Percentiles rank a stretch among this genome's conserved stretches.
Conservation (phyloP, 805 yeast species). For the Sugiyamaella mastotermitis region DNA sequence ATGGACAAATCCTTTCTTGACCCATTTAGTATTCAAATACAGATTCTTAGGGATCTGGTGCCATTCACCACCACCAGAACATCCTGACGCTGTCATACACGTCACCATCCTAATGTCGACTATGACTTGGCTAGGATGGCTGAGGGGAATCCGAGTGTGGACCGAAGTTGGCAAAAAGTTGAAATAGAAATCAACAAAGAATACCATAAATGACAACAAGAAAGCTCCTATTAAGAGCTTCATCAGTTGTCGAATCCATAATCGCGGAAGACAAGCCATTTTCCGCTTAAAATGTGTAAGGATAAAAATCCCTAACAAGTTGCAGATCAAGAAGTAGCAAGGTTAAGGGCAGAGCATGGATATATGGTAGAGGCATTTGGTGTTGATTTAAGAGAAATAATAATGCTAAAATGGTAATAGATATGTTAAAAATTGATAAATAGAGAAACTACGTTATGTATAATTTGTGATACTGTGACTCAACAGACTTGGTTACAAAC, state of each 20-base stretch:
- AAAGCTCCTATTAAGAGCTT: slow-evolving; percentile 9
- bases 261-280: slow-evolving; percentile 5
- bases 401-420: too few species aligned
- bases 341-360: too few species aligned
- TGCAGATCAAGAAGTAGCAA: too few species aligned
- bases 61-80: slow-evolving; percentile 36
- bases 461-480: neutral
- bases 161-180: slow-evolving; percentile 33
- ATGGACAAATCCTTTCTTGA: slow-evolving; percentile 35
- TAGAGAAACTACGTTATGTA: too few species aligned
- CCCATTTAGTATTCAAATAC: slow-evolving; percentile 37
- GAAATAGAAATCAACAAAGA: slow-evolving; percentile 35
- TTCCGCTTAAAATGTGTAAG: too few species aligned
- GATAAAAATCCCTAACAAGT: too few species aligned
- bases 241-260: slow-evolving; percentile 14
- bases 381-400: too few species aligned
- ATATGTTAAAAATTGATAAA: too few species aligned
- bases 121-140: slow-evolving; percentile 39
- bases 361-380: too few species aligned
- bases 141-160: slow-evolving; percentile 33
- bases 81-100: slow-evolving; percentile 25
- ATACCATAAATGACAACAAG: slow-evolving; percentile 21
- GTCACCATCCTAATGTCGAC: slow-evolving; percentile 38
- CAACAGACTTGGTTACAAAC: too few species aligned
- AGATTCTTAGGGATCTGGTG: slow-evolving; percentile 42